Base-by-base conservation (phyloP, 805 yeast species). In the Saccharomyces jurei region DNA sequence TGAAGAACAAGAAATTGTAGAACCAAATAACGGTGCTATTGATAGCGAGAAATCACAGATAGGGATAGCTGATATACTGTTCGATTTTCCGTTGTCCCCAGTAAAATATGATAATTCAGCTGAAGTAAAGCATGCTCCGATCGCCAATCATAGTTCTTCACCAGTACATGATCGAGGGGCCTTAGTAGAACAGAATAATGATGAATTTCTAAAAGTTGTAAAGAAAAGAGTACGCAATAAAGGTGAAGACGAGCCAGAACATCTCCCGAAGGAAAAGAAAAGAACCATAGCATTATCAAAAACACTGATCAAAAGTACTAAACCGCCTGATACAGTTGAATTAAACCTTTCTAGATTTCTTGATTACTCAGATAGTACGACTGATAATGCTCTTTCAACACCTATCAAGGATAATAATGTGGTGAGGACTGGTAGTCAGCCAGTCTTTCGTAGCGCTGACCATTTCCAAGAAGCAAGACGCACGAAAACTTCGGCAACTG, bases 291-390 rank as follows among this genome's bases (percentile, higher is more conserved):
- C 32, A 30, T 14, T 26, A 29, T 22, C 26, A 26, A 31, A 22
- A 28, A 48, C 29, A n/a, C 46, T n/a, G 21, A n/a, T 21, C 10
- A 29, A 22, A 21, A 49, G 17, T 8, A 28, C 26, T 14, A 29
- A 31, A 25, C 30, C 26, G 6, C 32, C 48, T 4, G 53, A 56
- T 17, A 44, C 50, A 1, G 54, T 63, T 31, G 62, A 58, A 21
- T 48, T 63, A 36, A 54, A 62, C 26, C 41, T 62, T 9, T 46
- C 56, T 2, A 50, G 53, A 41, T 57, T 60, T 41, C 51, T 60
- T 25, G 55, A 55, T 9, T 61, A 57, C 14, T 36, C 44, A 36
- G 54, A 41, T 30, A 21, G n/a, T 25, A 8, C 30, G 17, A 27
- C 21, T 27, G 14, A 14, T 17, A 46, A 11, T 25, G 41, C 48